Evolutionary conservation across 495 filamentous ascomycete genomes (phyloP), one percentile per base, ranked within the genome.

Genomic region (Penicillium dipodomyicola): DNA sequence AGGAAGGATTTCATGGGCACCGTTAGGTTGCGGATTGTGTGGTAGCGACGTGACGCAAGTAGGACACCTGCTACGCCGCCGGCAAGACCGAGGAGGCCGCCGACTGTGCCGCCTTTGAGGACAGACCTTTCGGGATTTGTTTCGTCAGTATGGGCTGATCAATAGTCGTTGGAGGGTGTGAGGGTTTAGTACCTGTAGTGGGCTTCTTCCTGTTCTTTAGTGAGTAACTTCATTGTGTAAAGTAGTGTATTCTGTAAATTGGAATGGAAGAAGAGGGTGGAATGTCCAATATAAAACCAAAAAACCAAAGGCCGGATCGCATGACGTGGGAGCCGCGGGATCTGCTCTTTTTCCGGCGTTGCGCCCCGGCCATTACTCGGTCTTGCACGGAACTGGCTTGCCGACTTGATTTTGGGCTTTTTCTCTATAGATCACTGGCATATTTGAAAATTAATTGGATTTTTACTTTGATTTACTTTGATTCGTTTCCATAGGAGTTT

Each of bases 1-100:
- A 97, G 84, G 82, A 98, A 98, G 45, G 89, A 79, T 64, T 89
- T 87, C 82, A 98, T 88, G 9, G 91, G 94, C 0, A 96, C 64
- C 0, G 92, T 95, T 58, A 98, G 85, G 47, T 80, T 70, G 33
- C 88, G 83, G 79, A 97, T 86, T 61, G 80, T 84, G 45, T 82
- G 81, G 74, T 84, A 95, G 54, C 90, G 84, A 39, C 74, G 68
- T 17, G 77, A 73, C 7, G 85, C 89, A 43, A 67, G 72, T 22
- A 80, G 67, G 39, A 94, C 87, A 58, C 86, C 90, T 5, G 78
- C 74, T 41, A 79, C 53, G 45, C 91, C 90, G 32, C 84, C 67
- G 11, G 71, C 78, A 1, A 91, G 70, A 53, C 93, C 94, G 43
- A 80, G 64, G 10, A 80, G 5, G 35, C 84, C 84, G 60, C 94